Evolutionary conservation across 2,329 filamentous ascomycete species (phyloP).

Genomic region (Bimuria novae-zelandiae): DNA sequence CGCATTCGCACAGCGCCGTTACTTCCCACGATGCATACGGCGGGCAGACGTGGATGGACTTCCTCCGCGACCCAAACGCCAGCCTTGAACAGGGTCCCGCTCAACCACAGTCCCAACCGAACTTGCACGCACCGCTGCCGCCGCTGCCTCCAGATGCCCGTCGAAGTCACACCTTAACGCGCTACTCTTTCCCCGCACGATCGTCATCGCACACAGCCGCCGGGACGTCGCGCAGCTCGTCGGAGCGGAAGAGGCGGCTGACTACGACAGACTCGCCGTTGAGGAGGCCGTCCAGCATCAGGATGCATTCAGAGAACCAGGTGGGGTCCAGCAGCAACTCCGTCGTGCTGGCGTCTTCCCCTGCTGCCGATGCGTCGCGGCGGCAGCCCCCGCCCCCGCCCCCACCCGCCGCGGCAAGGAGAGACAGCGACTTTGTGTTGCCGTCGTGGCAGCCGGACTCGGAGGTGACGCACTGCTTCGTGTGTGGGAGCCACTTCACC

Average conservation of each 20-base stretch:
- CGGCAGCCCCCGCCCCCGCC: slow-evolving; percentile 15
- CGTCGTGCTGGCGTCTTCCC: slow-evolving; percentile 27
- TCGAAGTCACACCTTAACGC: slow-evolving; percentile 14
- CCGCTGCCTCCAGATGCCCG: slow-evolving; percentile 5
- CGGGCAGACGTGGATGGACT: slow-evolving; percentile 44
- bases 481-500: slow-evolving; percentile 78
- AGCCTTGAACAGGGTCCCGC: slow-evolving; percentile 9
- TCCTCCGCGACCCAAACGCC: slow-evolving; percentile 29
- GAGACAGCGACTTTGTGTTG: slow-evolving; percentile 57
- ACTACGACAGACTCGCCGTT: slow-evolving; percentile 40
- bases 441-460: slow-evolving; percentile 88
- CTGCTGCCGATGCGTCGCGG: slow-evolving; percentile 14
- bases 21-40: slow-evolving; percentile 28
- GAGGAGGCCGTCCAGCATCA: slow-evolving; percentile 33
- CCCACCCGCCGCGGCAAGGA: slow-evolving; percentile 16
- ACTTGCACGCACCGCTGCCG: slow-evolving; percentile 9
- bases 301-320: slow-evolving; percentile 24
- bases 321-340: slow-evolving; percentile 26
- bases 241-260: slow-evolving; percentile 44
- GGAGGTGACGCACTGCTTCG: slow-evolving; percentile 81
- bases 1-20: slow-evolving; percentile 26
- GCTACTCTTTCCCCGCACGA: slow-evolving; percentile 27
- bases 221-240: slow-evolving; percentile 21
- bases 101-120: slow-evolving; percentile 7
- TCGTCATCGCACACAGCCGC: slow-evolving; percentile 21